Evolutionary conservation across 2,329 filamentous ascomycete genomes (phyloP).

Genomic region (Calonectria multiphialidica): DNA sequence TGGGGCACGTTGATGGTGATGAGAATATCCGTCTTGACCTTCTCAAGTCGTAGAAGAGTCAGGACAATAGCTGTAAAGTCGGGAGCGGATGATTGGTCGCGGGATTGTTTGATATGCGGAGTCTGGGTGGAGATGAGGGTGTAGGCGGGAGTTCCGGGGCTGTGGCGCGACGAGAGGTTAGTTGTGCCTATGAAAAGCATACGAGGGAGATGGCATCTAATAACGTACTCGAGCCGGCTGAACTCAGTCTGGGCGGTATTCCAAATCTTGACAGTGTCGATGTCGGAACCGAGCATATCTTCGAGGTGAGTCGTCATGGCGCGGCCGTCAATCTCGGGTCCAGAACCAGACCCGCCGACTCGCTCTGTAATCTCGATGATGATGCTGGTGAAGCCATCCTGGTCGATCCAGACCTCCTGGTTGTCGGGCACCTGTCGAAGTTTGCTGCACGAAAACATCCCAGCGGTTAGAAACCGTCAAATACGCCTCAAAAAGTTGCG

Average conservation of each 20-base stretch:
- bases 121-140: constrained; percentile 78
- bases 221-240: constrained; percentile 63
- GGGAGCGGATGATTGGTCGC: constrained; percentile 54
- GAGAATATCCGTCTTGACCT: constrained; percentile 82
- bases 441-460: constrained; percentile 60
- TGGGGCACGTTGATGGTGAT: constrained; percentile 92
- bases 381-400: constrained; percentile 84
- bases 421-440: constrained; percentile 85
- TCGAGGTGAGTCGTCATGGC: constrained; percentile 78
- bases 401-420: constrained; percentile 93
- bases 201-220: neutral
- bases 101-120: constrained; percentile 50
- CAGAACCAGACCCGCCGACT: constrained; percentile 67
- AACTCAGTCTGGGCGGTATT: constrained; percentile 73
- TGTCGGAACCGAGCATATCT: constrained; percentile 75
- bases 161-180: constrained; percentile 44
- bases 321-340: constrained; percentile 74
- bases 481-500: neutral
- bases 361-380: constrained; percentile 93
- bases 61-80: constrained; percentile 83
- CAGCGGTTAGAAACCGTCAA: constrained; percentile 19
- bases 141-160: constrained; percentile 68
- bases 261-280: constrained; percentile 75
- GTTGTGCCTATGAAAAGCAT: neutral
- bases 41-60: constrained; percentile 80